phyloP scores from a whole-genome alignment of 2,329 filamentous ascomycete genomes.

The Colletotrichum ledebouriae region DNA sequence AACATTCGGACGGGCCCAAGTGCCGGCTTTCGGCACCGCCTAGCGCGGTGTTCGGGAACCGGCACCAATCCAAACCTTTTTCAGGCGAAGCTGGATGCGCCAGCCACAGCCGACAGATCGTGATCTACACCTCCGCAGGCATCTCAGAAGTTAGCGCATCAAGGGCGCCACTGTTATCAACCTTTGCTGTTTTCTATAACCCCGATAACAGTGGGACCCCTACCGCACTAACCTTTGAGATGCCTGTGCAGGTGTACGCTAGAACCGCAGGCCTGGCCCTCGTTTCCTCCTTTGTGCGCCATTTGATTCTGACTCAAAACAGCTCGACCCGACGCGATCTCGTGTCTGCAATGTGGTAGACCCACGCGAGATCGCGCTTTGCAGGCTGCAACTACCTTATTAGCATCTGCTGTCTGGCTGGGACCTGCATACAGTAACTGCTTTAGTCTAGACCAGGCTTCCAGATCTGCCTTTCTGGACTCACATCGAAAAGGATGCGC shows the following conservation, averaged over 20 bases:
- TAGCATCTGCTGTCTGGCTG: neutral
- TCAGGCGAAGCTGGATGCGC: slow-evolving; percentile 17
- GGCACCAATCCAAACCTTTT: slow-evolving; percentile 18
- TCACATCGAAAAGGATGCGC: neutral
- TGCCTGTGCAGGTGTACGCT: neutral
- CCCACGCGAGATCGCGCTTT: neutral
- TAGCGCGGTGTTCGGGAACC: slow-evolving; percentile 16
- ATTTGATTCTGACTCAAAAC: slow-evolving; percentile 10
- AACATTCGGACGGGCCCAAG: neutral
- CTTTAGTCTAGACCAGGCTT: neutral
- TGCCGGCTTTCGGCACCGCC: slow-evolving; percentile 27
- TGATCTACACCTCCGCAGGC: neutral
- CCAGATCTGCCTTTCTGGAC: neutral
- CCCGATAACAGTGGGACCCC: too few species aligned
- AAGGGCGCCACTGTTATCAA: too few species aligned
- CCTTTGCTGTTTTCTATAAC: too few species aligned
- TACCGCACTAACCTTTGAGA: too few species aligned
- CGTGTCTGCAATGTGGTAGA: slow-evolving; percentile 11
- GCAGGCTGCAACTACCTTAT: too few species aligned
- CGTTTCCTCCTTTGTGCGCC: neutral
- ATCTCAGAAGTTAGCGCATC: too few species aligned
- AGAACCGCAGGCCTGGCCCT: neutral
- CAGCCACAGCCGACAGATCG: slow-evolving; percentile 21
- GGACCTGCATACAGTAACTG: neutral
- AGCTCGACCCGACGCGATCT: slow-evolving; percentile 13